Conservation (phyloP, 208 protist genomes). For the Porcisia hertigi region DNA sequence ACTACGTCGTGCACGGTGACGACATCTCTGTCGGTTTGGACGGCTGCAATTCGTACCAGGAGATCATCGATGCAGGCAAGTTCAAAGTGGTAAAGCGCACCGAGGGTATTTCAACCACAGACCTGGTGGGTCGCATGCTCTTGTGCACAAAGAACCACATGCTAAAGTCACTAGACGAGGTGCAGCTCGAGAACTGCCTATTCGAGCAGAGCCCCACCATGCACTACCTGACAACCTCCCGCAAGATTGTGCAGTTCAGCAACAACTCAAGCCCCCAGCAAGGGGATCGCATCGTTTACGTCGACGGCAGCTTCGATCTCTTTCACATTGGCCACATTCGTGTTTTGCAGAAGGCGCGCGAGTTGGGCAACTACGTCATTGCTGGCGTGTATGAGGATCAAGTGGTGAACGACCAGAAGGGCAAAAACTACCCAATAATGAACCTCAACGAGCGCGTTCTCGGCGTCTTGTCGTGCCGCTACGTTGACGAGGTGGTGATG, state of each 20-base stretch:
- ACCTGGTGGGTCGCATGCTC: slow-evolving; percentile 98
- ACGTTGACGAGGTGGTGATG: slow-evolving; percentile 98
- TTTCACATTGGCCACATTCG: slow-evolving; percentile 97
- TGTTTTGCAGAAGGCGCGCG: slow-evolving; percentile 93
- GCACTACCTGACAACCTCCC: slow-evolving; percentile 91
- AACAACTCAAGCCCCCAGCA: slow-evolving; percentile 79
- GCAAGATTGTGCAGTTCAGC: slow-evolving; percentile 97
- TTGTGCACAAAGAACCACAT: slow-evolving; percentile 89
- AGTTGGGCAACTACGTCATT: slow-evolving; percentile 95
- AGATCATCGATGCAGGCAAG: slow-evolving; percentile 90
- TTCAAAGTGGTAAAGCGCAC: slow-evolving; percentile 95
- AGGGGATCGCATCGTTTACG: slow-evolving; percentile 95
- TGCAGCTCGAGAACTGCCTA: slow-evolving; percentile 39
- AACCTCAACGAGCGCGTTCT: slow-evolving; percentile 98
- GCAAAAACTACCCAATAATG: slow-evolving; percentile 97
- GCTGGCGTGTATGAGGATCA: slow-evolving; percentile 96
- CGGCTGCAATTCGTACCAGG: slow-evolving; percentile 95
- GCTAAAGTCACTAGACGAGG: slow-evolving; percentile 44
- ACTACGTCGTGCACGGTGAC: slow-evolving; percentile 98
- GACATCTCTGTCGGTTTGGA: slow-evolving; percentile 96
- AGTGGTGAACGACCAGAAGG: slow-evolving; percentile 89
- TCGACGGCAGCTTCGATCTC: slow-evolving; percentile 97
- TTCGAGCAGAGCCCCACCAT: slow-evolving; percentile 22
- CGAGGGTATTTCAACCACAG: slow-evolving; percentile 97
- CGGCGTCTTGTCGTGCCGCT: slow-evolving; percentile 94